Conservation (phyloP, 495 filamentous ascomycete genomes). For the Penicillium salamii region DNA sequence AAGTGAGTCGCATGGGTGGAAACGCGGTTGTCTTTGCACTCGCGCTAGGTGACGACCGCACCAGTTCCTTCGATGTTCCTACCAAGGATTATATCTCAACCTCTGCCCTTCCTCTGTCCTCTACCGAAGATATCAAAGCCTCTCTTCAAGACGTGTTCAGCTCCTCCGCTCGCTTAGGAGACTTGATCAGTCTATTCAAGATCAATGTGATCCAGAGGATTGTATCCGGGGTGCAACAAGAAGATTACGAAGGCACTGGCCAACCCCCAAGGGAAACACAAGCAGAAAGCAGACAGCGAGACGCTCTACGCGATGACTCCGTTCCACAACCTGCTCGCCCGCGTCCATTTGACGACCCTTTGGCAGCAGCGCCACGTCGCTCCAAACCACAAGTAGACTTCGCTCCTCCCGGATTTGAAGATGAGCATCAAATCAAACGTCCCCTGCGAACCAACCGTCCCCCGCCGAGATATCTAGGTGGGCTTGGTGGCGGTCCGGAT, state of each 20-base stretch:
- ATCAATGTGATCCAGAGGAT: conserved; percentile 77
- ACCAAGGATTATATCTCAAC: conserved; percentile 73
- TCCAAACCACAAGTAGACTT: conserved; percentile 76
- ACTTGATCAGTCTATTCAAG: conserved; percentile 67
- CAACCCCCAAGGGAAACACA: conserved; percentile 25
- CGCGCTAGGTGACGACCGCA: conserved; percentile 75
- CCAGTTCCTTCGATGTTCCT: conserved; percentile 69
- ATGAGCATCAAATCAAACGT: conserved; percentile 81
- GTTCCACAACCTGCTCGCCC: conserved; percentile 59
- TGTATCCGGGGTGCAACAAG: conserved; percentile 68
- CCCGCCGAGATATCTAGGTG: conserved; percentile 48
- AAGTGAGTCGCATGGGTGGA: conserved; percentile 74
- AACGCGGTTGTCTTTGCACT: conserved; percentile 82
- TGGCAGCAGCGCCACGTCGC: conserved; percentile 58
- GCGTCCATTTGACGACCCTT: conserved; percentile 66
- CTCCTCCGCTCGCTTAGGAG: conserved; percentile 60
- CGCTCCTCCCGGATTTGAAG: conserved; percentile 85
- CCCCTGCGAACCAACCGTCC: conserved; percentile 67
- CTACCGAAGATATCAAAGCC: conserved; percentile 33
- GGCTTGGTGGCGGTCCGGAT: conserved; percentile 34
- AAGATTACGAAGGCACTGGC: conserved; percentile 64
- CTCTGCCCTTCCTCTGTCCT: conserved; percentile 54
- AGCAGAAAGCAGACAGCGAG: conserved; percentile 32
- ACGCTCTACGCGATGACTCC: conserved; percentile 52
- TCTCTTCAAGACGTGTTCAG: conserved; percentile 71